These are phyloP conservation scores for Phanerochaete sordida DNA, from an alignment of 768 basidiomycete species.

Conservation along the genomic window DNA sequence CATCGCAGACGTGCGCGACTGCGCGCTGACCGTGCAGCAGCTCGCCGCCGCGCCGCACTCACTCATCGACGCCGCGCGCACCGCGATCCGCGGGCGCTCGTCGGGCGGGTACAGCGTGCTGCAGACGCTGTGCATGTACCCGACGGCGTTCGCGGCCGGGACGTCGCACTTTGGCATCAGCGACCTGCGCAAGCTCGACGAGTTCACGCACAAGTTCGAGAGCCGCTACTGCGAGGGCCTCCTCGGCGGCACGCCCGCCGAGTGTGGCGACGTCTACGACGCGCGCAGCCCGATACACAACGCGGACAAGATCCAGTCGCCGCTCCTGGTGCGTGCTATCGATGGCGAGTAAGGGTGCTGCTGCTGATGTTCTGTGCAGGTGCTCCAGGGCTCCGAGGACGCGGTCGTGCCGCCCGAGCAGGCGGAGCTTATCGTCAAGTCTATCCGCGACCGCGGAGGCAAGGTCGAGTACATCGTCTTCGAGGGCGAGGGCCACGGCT, in stretches of 20 bases:
- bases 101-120: slow-evolving; percentile 75
- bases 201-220: slow-evolving; percentile 74
- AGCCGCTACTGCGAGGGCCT: slow-evolving; percentile 55
- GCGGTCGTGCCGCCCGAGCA: slow-evolving; percentile 67
- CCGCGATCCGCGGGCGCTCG: slow-evolving; percentile 68
- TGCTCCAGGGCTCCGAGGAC: slow-evolving; percentile 66
- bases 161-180: slow-evolving; percentile 68
- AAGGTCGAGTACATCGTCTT: slow-evolving; percentile 58
- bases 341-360: background rate
- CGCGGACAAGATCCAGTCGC: slow-evolving; percentile 57
- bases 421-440: slow-evolving; percentile 53
- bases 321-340: slow-evolving; percentile 51
- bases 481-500: slow-evolving; percentile 66
- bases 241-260: slow-evolving; percentile 52
- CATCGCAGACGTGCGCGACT: slow-evolving; percentile 67
- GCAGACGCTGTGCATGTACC: slow-evolving; percentile 38
- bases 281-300: slow-evolving; percentile 62
- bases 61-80: slow-evolving; percentile 60
- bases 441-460: slow-evolving; percentile 46
- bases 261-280: slow-evolving; percentile 55
- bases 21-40: slow-evolving; percentile 48
- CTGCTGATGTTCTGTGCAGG: slow-evolving; percentile 33
- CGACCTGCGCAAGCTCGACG: slow-evolving; percentile 51
- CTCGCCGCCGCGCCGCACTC: slow-evolving; percentile 43
- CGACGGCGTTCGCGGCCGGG: slow-evolving; percentile 55